Evolutionary conservation across 140 eudicot genomes (phyloP).

Genomic region (Ambrosia hybrid): DNA sequence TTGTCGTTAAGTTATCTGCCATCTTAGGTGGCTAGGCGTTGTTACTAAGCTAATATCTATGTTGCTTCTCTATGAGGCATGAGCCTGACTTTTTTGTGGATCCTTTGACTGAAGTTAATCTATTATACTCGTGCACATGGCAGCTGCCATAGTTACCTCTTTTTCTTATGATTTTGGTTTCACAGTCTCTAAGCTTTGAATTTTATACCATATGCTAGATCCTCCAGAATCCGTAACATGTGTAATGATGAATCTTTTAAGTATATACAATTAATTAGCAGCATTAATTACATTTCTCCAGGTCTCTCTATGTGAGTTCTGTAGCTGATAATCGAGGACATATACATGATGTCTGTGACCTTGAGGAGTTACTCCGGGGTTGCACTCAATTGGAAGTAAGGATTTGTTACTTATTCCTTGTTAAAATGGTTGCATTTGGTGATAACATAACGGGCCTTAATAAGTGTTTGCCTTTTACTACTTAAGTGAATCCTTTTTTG

Average conservation of each 20-base stretch:
- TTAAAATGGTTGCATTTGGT: slow-evolving; percentile 22
- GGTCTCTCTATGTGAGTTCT: slow-evolving; percentile 93
- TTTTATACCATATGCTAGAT: slow-evolving; percentile 22
- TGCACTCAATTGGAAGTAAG: slow-evolving; percentile 99
- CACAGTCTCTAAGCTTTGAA: slow-evolving; percentile 5
- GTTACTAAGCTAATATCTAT: not conserved
- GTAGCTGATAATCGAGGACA: slow-evolving; percentile 91
- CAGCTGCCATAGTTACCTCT: slow-evolving; percentile 2
- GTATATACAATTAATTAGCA: slow-evolving; percentile 35
- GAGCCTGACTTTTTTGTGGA: not conserved
- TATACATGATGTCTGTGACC: slow-evolving; percentile 79
- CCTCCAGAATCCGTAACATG: slow-evolving; percentile 17
- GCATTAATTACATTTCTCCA: slow-evolving; percentile 49
- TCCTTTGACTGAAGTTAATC: slow-evolving; percentile 1
- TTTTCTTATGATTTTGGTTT: slow-evolving; percentile 20
- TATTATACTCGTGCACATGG: not conserved
- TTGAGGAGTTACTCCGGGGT: slow-evolving; percentile 89
- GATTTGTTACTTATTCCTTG: slow-evolving; percentile 24
- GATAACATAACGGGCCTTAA: slow-evolving; percentile 5
- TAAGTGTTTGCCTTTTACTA: slow-evolving; percentile 12
- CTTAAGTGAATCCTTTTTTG: not conserved
- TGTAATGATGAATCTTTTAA: slow-evolving; percentile 9
- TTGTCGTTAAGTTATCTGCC: not conserved
- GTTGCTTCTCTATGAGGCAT: not conserved
- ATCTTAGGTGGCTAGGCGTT: not conserved